Evolutionary conservation across 1,284 basidiomycete species (phyloP).

Genomic region (Ganoderma leucocontextum): DNA sequence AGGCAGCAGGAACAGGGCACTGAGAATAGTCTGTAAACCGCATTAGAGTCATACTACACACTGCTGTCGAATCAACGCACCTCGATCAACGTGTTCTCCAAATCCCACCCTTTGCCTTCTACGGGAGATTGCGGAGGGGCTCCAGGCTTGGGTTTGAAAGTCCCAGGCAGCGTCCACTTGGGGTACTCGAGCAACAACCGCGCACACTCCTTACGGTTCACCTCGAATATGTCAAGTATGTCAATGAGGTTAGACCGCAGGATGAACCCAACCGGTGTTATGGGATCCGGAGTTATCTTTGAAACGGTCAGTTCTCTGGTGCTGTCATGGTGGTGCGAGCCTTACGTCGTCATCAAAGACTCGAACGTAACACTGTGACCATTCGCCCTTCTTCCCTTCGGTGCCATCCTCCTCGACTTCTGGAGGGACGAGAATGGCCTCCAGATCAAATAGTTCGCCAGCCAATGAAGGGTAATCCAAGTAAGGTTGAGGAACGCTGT

Average conservation of each 20-base stretch:
- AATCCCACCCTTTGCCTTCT: conserved; percentile 73
- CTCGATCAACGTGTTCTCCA: conserved; percentile 85
- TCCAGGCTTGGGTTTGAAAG: conserved; percentile 80
- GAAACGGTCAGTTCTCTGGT: conserved; percentile 9
- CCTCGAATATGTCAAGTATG: conserved; percentile 91
- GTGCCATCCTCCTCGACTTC: conserved; percentile 83
- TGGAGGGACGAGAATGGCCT: conserved; percentile 85
- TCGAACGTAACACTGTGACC: conserved; percentile 75
- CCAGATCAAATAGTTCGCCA: conserved; percentile 70
- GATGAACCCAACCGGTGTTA: conserved; percentile 80
- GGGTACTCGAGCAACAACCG: conserved; percentile 88
- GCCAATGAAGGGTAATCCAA: conserved; percentile 53
- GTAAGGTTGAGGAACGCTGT: conserved; percentile 76
- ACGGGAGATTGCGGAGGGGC: conserved; percentile 58
- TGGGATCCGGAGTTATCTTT: conserved; percentile 80
- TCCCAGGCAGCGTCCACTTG: conserved; percentile 84
- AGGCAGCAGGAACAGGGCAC: conserved; percentile 81
- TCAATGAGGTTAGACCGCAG: conserved; percentile 85
- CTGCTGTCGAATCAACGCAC: conserved; percentile 45
- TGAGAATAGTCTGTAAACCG: conserved; percentile 72
- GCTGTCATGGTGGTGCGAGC: conserved; percentile 4
- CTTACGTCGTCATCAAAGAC: conserved; percentile 85
- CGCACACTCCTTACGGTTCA: conserved; percentile 96
- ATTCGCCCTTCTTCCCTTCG: conserved; percentile 78
- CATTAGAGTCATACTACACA: not conserved